A percentile compares a stretch with the other conserved stretches of the same genome.
These are phyloP conservation scores for Nicotiana paniculata DNA, from an alignment of 257 asterid genomes.

Conservation along the genomic window DNA sequence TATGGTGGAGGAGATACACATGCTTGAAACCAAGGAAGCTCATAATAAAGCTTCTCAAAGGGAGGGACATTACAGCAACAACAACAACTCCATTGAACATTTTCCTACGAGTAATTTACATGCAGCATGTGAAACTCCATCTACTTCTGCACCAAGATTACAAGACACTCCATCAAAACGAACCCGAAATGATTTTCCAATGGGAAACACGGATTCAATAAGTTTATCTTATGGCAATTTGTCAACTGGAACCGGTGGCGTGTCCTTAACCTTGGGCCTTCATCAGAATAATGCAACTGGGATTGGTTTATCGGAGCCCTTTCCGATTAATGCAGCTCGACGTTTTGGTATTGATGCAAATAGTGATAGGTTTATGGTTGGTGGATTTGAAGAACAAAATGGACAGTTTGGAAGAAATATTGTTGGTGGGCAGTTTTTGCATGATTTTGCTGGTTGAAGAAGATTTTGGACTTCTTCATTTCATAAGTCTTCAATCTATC, in stretches of 20 bases:
- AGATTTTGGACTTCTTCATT: background rate
- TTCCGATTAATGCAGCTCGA: constrained; percentile 75
- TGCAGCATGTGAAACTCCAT: constrained; percentile 37
- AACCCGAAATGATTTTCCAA: constrained; percentile 29
- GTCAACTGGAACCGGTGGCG: constrained; percentile 33
- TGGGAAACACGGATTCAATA: constrained; percentile 20
- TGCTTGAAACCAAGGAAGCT: constrained; percentile 66
- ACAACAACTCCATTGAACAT: constrained; percentile 22
- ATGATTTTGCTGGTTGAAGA: constrained; percentile 59
- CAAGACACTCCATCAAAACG: constrained; percentile 54
- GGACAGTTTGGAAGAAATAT: constrained; percentile 57
- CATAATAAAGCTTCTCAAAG: constrained; percentile 37
- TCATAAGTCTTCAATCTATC: too few relatives aligned
- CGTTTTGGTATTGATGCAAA: constrained; percentile 69
- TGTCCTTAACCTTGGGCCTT: constrained; percentile 83
- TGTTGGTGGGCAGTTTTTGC: constrained; percentile 56
- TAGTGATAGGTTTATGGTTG: constrained; percentile 41
- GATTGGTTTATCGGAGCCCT: constrained; percentile 49
- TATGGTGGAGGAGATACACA: constrained; percentile 97
- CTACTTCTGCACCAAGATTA: constrained; percentile 35
- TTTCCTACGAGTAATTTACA: constrained; percentile 25
- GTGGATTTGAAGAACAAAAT: constrained; percentile 47
- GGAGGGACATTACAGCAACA: constrained; percentile 27
- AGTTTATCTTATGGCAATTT: constrained; percentile 37
- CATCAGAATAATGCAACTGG: constrained; percentile 44